These are phyloP conservation scores for Exserohilum turcica DNA, from an alignment of 2,329 filamentous ascomycete genomes.

Conservation along the genomic window DNA sequence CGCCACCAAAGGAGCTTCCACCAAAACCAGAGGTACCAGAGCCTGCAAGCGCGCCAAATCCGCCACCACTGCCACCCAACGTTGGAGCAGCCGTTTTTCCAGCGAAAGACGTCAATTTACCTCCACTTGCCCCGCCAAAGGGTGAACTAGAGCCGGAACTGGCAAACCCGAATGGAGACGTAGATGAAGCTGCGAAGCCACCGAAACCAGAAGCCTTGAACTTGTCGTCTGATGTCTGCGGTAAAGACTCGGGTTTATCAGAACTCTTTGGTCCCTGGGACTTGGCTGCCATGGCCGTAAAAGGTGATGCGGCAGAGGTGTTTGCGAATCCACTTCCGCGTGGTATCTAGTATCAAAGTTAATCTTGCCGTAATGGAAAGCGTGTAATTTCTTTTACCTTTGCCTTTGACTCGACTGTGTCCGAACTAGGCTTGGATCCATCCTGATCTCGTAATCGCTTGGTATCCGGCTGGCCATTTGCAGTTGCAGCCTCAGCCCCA, in stretches of 20 bases:
- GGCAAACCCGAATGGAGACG: conserved; percentile 44
- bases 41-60: conserved; percentile 43
- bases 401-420: conserved; percentile 25
- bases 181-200: conserved; percentile 46
- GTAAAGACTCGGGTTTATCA: conserved; percentile 26
- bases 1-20: conserved; percentile 48
- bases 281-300: conserved; percentile 51
- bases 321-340: conserved; percentile 52
- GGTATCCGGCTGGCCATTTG: conserved; percentile 28
- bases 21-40: conserved; percentile 44
- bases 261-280: conserved; percentile 34
- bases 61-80: conserved; percentile 23
- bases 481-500: conserved; percentile 16
- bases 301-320: conserved; percentile 54
- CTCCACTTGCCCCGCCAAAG: conserved; percentile 42
- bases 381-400: conserved; percentile 26
- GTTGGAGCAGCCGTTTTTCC: conserved; percentile 22
- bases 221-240: conserved; percentile 51
- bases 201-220: conserved; percentile 60
- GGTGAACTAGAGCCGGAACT: conserved; percentile 32
- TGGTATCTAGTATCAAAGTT: conserved; percentile 35
- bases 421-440: conserved; percentile 23
- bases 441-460: conserved; percentile 46
- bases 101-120: conserved; percentile 38
- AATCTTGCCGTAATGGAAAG: conserved; percentile 4